These are phyloP conservation scores for Dothideomycetes sp. DNA, from an alignment of 2,329 filamentous ascomycete species.

Conservation along the genomic window DNA sequence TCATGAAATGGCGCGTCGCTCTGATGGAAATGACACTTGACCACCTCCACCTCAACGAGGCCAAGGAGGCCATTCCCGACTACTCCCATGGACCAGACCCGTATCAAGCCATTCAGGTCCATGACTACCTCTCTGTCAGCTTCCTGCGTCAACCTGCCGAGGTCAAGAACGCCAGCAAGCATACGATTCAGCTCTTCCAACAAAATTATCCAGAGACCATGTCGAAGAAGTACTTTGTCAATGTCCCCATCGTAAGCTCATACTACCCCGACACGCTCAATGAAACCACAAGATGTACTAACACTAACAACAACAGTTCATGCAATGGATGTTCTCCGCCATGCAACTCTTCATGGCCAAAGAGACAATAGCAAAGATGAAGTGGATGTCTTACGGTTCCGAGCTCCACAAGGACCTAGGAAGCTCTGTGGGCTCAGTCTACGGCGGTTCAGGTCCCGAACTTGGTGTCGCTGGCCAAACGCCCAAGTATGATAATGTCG, in stretches of 20 bases:
- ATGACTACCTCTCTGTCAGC: slow-evolving; percentile 82
- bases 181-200: slow-evolving; percentile 73
- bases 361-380: slow-evolving; percentile 39
- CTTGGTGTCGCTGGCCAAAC: slow-evolving; percentile 34
- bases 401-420: slow-evolving; percentile 57
- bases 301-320: slow-evolving; percentile 37
- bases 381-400: slow-evolving; percentile 45
- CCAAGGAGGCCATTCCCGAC: slow-evolving; percentile 60
- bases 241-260: slow-evolving; percentile 55
- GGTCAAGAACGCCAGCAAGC: slow-evolving; percentile 64
- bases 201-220: slow-evolving; percentile 83
- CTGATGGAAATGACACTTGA: slow-evolving; percentile 80
- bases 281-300: neutral
- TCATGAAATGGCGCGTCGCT: slow-evolving; percentile 79
- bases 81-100: slow-evolving; percentile 57
- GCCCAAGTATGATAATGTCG: slow-evolving; percentile 22
- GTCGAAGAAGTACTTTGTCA: slow-evolving; percentile 89
- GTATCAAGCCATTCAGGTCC: slow-evolving; percentile 84
- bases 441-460: slow-evolving; percentile 62
- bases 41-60: slow-evolving; percentile 58
- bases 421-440: slow-evolving; percentile 57
- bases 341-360: slow-evolving; percentile 36
- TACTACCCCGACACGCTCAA: neutral
- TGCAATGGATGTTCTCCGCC: slow-evolving; percentile 59
- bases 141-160: slow-evolving; percentile 73